Evolutionary conservation across 495 filamentous ascomycete genomes (phyloP), one percentile per base, ranked within the genome.

Genomic region (Penicillium robsamsonii): DNA sequence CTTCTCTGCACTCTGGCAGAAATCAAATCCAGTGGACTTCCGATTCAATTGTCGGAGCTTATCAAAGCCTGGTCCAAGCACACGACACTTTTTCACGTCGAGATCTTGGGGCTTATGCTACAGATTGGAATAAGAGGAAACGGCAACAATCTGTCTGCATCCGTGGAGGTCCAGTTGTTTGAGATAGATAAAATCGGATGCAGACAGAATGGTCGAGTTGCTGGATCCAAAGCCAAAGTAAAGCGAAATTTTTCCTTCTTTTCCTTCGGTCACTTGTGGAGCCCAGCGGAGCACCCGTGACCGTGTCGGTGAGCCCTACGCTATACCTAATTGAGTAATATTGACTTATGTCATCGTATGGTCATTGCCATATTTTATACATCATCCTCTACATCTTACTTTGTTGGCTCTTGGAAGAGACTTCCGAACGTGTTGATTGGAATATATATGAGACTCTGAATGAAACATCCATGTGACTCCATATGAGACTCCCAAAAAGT

Each of bases 281-380:
- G 50, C 50, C 56, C 45, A 30, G 61, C 60, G 64, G 61, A 55
- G 61, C 62, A 58, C 60, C 57, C 60, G 64, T 66, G 64, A 68
- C 57, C 50, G 57, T 54, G 58, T 54, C 58, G 58, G 61, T 64
- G 58, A 59, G 50, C 40, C 40, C 30, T 42, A 41, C 50, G 33
- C 59, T 62, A 65, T 44, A n/a, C 55, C 37, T 17, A 9, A 44
- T 63, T 44, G 1, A 57, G 57, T 53, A 46, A 59, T 55, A 61
- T 58, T 53, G 44, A 30, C 38, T 68, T 55, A 65, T 53, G 57
- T 63, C 59, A 65, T 64, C 54, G 38, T 54, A 25, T 24, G 0
- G 22, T 55, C 52, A 56, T 45, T 46, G n/a, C 43, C 27, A 35
- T 30, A 20, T 42, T 31, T 46, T 38, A 13, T 45, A 48, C 38